Conservation (phyloP, 139 green algal species). For the Diplosphaera chodatii region DNA sequence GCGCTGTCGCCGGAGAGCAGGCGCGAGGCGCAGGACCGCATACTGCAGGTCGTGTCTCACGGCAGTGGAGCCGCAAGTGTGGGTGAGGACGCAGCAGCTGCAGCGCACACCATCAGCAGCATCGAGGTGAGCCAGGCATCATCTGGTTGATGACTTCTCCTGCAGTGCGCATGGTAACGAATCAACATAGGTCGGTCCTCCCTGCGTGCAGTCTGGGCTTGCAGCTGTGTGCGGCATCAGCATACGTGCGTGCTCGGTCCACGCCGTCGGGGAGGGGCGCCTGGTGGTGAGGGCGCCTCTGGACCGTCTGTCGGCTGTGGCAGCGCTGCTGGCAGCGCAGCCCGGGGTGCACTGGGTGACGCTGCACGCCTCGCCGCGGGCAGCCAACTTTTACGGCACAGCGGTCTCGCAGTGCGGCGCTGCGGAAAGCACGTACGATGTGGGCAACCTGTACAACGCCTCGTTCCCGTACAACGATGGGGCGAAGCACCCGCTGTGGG, state of each 20-base stretch:
- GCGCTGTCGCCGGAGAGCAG: neutral
- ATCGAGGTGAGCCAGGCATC: neutral
- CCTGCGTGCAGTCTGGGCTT: neutral
- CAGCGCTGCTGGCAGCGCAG: slow-evolving; percentile 18
- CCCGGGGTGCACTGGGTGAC: slow-evolving; percentile 41
- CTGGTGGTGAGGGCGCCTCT: neutral
- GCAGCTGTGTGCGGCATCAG: neutral
- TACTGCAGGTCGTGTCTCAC: neutral
- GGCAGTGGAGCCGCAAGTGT: neutral
- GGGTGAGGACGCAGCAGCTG: neutral
- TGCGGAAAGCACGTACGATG: neutral
- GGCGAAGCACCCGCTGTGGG: slow-evolving; percentile 63
- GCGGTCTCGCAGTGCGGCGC: slow-evolving; percentile 42
- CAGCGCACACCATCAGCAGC: neutral
- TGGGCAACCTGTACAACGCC: neutral
- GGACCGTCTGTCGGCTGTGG: neutral
- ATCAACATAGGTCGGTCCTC: too few relatives aligned
- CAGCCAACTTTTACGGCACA: slow-evolving; percentile 49
- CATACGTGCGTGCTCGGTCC: neutral
- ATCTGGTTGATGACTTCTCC: too few relatives aligned
- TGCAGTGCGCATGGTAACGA: too few relatives aligned
- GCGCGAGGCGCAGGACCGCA: neutral
- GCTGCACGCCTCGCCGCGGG: slow-evolving; percentile 15
- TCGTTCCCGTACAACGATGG: neutral
- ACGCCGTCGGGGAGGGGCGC: neutral